Base-by-base conservation (phyloP, 163 green algal species). In the Chloroidium sp. region DNA sequence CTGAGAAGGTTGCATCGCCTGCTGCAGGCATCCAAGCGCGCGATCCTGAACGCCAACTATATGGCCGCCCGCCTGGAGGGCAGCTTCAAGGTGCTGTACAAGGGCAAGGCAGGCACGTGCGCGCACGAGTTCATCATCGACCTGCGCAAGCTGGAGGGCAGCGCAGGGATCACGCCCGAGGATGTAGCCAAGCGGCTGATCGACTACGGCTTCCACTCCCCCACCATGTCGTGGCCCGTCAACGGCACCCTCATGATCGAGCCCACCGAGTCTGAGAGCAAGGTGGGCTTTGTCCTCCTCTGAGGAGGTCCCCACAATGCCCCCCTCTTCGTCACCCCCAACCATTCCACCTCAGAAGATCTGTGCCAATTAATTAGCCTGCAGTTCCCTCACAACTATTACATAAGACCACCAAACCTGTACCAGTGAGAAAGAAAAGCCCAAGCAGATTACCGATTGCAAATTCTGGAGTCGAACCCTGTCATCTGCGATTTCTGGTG, bases 121-220 rank as follows among this genome's bases (percentile, higher is more conserved):
- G 97, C 97, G 2, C 97, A 99, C 86, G 97, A 99, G 92, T 99
- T 99, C 92, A 99, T 99, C 87, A 83, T 99, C 59, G 97, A 99
- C 88, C 87, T 98, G 78, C 88, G 95, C 57, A 89, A 86, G 12
- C 87, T 97, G 75, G 92, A 97, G 90, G 86, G 84, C 14, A 4
- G 86, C n/a, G 86, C 92, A n/a, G 95, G 93, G 82, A 92, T 99
- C 14, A 93, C 97, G 88, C 86, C 93, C 1, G 95, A 98, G 89
- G 97, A 99, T 87, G 93, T 99, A 69, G 95, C 97, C 82, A 99
- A 99, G 93, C 90, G 97, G 8, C 88, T 99, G 61, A 98, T 99
- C 61, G 97, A 99, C 90, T 99, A 98, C 86, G 97, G 97, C 78
- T 99, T 95, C 91, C 97, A 99, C 84, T 91, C 95, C 0, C 97